phyloP scores from a whole-genome alignment of 2,329 filamentous ascomycete species.

The Neonectria sp. region DNA sequence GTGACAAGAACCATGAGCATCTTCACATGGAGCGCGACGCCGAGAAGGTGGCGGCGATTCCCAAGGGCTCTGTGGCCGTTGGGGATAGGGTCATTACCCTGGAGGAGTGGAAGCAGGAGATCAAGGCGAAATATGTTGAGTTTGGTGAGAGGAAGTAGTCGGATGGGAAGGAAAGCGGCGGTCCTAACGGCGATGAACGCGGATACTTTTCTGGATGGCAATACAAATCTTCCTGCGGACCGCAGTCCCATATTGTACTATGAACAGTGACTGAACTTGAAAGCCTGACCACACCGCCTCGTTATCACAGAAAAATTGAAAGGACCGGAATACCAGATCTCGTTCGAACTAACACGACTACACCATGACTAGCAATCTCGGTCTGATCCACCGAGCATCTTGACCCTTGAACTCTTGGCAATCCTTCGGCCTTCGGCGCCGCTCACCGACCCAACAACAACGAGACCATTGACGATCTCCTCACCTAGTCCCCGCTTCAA shows the following conservation, averaged over 20 bases:
- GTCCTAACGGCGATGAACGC: neutral
- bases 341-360: neutral
- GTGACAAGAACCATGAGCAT: slow-evolving; percentile 9
- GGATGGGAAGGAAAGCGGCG: neutral
- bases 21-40: slow-evolving; percentile 11
- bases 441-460: neutral
- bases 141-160: neutral
- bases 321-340: neutral
- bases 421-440: slow-evolving; percentile 7
- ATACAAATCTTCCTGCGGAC: too few species aligned
- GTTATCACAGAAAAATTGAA: neutral
- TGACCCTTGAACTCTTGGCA: neutral
- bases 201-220: neutral
- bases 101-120: slow-evolving; percentile 30
- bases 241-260: neutral
- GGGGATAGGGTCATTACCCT: slow-evolving; percentile 20
- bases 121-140: slow-evolving; percentile 21
- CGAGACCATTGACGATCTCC: neutral
- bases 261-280: neutral
- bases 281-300: neutral
- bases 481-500: neutral
- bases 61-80: slow-evolving; percentile 23
- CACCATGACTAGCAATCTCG: neutral
- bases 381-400: neutral
- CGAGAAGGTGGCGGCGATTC: slow-evolving; percentile 16